These are phyloP conservation scores for Avena atlantica DNA, from an alignment of 176 grass and related monocot species.

Conservation along the genomic window DNA sequence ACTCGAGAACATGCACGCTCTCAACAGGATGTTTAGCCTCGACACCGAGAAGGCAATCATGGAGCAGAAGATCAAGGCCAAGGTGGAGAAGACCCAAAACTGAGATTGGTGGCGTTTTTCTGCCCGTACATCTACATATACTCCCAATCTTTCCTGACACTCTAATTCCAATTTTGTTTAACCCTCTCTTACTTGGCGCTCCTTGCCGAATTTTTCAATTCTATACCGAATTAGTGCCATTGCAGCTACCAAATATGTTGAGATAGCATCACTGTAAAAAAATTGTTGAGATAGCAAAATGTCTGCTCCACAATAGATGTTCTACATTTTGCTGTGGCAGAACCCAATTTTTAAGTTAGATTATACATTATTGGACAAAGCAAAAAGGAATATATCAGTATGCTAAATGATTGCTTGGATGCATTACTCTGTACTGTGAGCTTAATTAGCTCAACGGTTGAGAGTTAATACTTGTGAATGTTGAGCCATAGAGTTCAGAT, in stretches of 20 bases:
- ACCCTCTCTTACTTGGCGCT: slow-evolving; percentile 36
- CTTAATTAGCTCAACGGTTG: slow-evolving; percentile 1
- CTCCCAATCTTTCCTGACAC: slow-evolving; percentile 32
- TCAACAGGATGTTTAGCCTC: slow-evolving; percentile 88
- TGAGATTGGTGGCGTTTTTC: slow-evolving; percentile 46
- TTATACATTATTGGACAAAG: slow-evolving; percentile 3
- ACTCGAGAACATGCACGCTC: slow-evolving; percentile 81
- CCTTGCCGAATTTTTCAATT: slow-evolving; percentile 21
- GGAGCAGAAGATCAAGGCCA: slow-evolving; percentile 89
- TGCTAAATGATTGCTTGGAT: slow-evolving; percentile 15
- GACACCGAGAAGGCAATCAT: slow-evolving; percentile 78
- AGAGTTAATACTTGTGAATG: not conserved
- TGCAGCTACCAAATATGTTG: slow-evolving; percentile 35
- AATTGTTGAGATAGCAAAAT: slow-evolving; percentile 30
- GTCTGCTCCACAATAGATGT: slow-evolving; percentile 15
- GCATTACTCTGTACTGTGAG: not conserved
- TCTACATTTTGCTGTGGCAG: slow-evolving; percentile 44
- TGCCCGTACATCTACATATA: slow-evolving; percentile 53
- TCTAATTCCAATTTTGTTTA: slow-evolving; percentile 58
- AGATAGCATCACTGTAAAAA: slow-evolving; percentile 9
- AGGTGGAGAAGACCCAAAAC: slow-evolving; percentile 82
- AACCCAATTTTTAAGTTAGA: slow-evolving; percentile 35
- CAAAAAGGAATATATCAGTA: slow-evolving; percentile 27
- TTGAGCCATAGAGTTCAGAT: not conserved
- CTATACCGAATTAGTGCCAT: slow-evolving; percentile 38